These are phyloP conservation scores for Trichothecium roseum DNA, from an alignment of 2,329 filamentous ascomycete species.

Conservation along the genomic window DNA sequence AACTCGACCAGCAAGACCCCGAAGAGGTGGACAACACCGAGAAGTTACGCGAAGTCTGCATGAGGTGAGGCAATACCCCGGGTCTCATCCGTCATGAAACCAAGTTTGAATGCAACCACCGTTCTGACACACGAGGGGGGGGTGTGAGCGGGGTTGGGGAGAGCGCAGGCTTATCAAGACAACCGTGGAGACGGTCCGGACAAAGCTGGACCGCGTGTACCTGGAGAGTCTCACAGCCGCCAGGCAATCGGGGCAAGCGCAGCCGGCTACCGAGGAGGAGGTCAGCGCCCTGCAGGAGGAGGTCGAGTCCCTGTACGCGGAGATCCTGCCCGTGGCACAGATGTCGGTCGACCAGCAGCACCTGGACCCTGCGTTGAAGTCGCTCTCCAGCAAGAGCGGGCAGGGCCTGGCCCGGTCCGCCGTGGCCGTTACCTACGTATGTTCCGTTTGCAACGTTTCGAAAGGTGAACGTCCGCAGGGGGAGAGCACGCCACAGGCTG, in stretches of 20 bases:
- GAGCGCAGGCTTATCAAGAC: constrained; percentile 46
- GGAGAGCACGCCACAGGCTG: constrained; percentile 7
- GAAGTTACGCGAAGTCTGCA: constrained; percentile 48
- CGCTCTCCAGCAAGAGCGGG: constrained; percentile 30
- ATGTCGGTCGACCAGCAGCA: constrained; percentile 63
- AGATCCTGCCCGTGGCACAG: constrained; percentile 58
- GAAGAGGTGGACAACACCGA: constrained; percentile 43
- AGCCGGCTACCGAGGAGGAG: constrained; percentile 24
- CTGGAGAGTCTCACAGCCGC: constrained; percentile 30
- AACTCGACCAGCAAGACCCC: constrained; percentile 41
- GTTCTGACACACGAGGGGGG: no score
- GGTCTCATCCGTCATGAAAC: constrained; percentile 5
- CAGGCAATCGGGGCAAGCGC: constrained; percentile 15
- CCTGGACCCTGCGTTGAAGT: constrained; percentile 46
- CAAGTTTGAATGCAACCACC: no score
- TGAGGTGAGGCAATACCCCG: no score
- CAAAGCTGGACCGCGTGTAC: constrained; percentile 45
- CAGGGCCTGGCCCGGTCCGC: constrained; percentile 33
- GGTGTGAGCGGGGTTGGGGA: no score
- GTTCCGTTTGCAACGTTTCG: constrained; percentile 7
- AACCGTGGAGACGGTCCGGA: constrained; percentile 43
- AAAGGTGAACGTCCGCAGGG: no score
- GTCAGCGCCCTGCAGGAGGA: constrained; percentile 48
- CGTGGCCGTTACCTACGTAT: constrained; percentile 40
- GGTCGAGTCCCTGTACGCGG: constrained; percentile 57